phyloP scores from a whole-genome alignment of 768 basidiomycete species.

The Epithele typhae region DNA sequence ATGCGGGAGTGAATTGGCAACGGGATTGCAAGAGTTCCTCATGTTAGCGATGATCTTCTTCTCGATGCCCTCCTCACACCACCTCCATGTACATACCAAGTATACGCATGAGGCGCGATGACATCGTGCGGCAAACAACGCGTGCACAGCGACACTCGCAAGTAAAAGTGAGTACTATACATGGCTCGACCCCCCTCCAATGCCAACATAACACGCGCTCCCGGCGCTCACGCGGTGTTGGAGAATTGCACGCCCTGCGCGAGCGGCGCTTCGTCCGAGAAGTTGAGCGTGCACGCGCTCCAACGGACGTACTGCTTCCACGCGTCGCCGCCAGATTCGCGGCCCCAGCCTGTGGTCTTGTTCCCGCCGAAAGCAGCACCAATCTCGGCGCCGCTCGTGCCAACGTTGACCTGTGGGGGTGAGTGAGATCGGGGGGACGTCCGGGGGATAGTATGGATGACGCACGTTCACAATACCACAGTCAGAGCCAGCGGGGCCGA shows the following conservation, averaged over 20 bases:
- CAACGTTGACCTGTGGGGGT: constrained; percentile 59
- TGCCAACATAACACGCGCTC: no score
- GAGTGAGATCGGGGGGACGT: background rate
- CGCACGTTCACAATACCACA: constrained; percentile 89
- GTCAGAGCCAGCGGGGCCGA: constrained; percentile 86
- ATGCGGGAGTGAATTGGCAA: no score
- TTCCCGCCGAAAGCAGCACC: constrained; percentile 93
- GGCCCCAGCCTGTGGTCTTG: constrained; percentile 93
- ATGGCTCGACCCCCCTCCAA: no score
- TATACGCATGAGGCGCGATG: no score
- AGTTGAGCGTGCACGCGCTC: constrained; percentile 92
- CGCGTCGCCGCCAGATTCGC: constrained; percentile 97
- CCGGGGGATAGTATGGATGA: constrained; percentile 9
- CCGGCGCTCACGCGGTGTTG: constrained; percentile 8
- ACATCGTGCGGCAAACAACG: no score
- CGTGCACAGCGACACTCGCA: no score
- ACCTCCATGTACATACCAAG: no score
- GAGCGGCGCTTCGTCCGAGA: constrained; percentile 81
- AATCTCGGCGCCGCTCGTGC: constrained; percentile 68
- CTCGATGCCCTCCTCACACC: no score
- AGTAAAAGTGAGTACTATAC: no score
- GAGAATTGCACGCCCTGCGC: constrained; percentile 92
- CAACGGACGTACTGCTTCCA: constrained; percentile 97
- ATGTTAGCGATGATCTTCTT: no score
- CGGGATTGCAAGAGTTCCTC: no score